Conservation (phyloP, 331 rosid species). For the Erythrophleum ivorense region DNA sequence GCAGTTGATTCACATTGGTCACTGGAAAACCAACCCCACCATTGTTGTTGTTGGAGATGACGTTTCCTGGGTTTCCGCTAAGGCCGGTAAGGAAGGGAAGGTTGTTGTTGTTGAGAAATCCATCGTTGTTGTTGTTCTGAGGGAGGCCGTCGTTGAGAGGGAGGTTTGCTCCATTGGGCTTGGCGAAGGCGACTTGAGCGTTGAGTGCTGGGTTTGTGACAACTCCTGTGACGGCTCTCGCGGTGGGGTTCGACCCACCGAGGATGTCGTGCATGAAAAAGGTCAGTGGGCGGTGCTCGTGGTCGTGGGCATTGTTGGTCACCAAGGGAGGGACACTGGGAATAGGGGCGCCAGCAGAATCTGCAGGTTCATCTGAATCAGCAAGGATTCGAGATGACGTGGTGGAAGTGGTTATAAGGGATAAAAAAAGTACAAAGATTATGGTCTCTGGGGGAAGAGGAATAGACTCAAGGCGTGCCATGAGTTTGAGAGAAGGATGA, state of each 20-base stretch:
- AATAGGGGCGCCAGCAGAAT: conserved; percentile 20
- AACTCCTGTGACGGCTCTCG: conserved; percentile 73
- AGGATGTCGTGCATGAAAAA: conserved; percentile 87
- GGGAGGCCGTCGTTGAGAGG: conserved; percentile 65
- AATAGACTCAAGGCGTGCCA: conserved; percentile 35
- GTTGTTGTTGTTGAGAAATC: conserved; percentile 77
- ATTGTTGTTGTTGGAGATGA: conserved; percentile 56
- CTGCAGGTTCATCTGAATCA: conserved; percentile 46
- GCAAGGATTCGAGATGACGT: conserved; percentile 55
- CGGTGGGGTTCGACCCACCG: conserved; percentile 81
- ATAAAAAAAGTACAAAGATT: conserved; percentile 42
- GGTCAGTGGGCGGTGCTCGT: conserved; percentile 44
- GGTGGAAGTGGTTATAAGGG: conserved; percentile 42
- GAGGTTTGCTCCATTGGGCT: conserved; percentile 72
- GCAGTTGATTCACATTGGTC: conserved; percentile 57
- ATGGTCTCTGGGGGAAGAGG: conserved; percentile 33
- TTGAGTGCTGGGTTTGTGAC: conserved; percentile 72
- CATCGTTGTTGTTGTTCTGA: conserved; percentile 70
- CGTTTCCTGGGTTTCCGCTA: conserved; percentile 54
- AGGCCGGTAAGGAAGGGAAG: conserved; percentile 90
- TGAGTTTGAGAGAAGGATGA: background rate
- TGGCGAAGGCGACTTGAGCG: conserved; percentile 79
- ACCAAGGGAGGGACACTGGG: background rate
- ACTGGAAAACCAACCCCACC: conserved; percentile 49
- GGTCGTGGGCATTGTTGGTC: conserved; percentile 11